These are phyloP conservation scores for Aurantiochytrium sp. DNA, from an alignment of 108 stramenopile species.

Conservation along the genomic window DNA sequence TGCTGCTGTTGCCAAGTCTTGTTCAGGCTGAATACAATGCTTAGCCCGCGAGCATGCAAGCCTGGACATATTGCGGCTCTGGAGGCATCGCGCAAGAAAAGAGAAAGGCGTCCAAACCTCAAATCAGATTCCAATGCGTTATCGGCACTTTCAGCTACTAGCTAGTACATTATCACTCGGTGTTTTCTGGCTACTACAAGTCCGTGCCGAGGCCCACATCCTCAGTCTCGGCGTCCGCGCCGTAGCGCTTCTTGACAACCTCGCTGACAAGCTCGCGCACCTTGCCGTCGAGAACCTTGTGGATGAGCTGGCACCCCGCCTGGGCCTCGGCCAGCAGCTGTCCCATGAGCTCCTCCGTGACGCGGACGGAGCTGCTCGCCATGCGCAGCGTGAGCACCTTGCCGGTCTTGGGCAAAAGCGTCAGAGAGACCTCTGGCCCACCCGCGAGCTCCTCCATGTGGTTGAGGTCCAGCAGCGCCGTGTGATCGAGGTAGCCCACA, in stretches of 20 bases:
- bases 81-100: too few relatives aligned
- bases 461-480: background rate
- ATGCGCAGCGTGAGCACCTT: background rate
- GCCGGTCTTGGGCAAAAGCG: background rate
- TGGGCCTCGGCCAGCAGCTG: background rate
- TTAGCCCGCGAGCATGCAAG: too few relatives aligned
- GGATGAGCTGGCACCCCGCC: background rate
- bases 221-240: background rate
- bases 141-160: too few relatives aligned
- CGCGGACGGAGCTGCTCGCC: background rate
- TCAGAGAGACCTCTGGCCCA: background rate
- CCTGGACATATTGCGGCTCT: too few relatives aligned
- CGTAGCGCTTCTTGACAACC: background rate
- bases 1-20: background rate
- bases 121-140: too few relatives aligned
- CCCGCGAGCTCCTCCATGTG: background rate
- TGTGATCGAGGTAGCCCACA: slow-evolving; percentile 41
- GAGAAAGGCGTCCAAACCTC: too few relatives aligned
- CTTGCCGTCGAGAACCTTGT: slow-evolving; percentile 12
- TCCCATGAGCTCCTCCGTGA: background rate
- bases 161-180: too few relatives aligned
- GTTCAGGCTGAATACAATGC: background rate
- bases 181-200: too few relatives aligned
- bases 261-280: background rate
- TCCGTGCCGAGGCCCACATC: too few relatives aligned